These are phyloP conservation scores for Lachancea cidri DNA, from an alignment of 805 yeast genomes.

Conservation along the genomic window DNA sequence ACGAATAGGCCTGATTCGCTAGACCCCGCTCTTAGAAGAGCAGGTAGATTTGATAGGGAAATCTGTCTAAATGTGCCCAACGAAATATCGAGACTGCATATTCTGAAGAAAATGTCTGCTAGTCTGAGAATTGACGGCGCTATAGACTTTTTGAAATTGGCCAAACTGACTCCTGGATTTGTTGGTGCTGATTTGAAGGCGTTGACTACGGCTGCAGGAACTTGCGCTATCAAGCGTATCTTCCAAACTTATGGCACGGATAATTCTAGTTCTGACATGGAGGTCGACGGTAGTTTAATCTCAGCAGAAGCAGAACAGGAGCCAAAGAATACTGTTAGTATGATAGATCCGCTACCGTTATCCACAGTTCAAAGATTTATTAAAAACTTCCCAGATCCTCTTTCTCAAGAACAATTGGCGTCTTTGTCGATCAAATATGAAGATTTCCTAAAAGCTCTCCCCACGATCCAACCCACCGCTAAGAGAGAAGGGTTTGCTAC, in stretches of 20 bases:
- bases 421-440: constrained; percentile 70
- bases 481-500: constrained; percentile 98
- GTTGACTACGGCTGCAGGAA: constrained; percentile 90
- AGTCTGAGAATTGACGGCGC: constrained; percentile 61
- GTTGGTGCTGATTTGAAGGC: constrained; percentile 98
- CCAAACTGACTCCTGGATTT: constrained; percentile 93
- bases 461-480: constrained; percentile 94
- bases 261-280: constrained; percentile 29
- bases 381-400: constrained; percentile 68
- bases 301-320: constrained; percentile 13
- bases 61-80: constrained; percentile 93
- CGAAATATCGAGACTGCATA: constrained; percentile 72
- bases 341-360: constrained; percentile 34
- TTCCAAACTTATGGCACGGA: constrained; percentile 47
- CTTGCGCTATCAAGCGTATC: constrained; percentile 87
- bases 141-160: constrained; percentile 66
- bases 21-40: constrained; percentile 91
- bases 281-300: constrained; percentile 17
- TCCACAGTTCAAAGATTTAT: constrained; percentile 74
- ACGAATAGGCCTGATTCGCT: constrained; percentile 94
- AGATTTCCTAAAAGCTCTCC: constrained; percentile 81
- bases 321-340: constrained; percentile 31
- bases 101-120: constrained; percentile 67
- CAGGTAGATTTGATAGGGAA: constrained; percentile 95
- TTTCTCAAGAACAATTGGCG: constrained; percentile 67